Evolutionary conservation across 805 yeast species (phyloP).

Genomic region (Candida rishiriensis): DNA sequence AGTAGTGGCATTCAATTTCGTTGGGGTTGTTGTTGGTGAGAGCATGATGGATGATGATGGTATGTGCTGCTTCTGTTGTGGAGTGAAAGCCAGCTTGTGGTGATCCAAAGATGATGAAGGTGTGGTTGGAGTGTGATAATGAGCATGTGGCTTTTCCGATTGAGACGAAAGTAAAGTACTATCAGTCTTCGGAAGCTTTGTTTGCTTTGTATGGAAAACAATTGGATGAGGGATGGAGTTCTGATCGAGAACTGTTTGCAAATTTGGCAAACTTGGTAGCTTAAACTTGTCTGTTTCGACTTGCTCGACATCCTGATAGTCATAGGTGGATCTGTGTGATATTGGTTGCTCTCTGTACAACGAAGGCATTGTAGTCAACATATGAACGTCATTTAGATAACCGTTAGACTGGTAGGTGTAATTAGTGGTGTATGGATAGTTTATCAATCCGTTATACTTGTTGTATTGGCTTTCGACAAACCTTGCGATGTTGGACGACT

Average conservation of each 20-base stretch:
- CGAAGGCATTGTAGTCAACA: constrained; percentile 45
- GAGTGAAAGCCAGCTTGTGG: no score
- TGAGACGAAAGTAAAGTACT: background rate
- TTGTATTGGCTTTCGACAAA: constrained; percentile 23
- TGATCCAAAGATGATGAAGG: no score
- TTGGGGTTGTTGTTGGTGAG: constrained; percentile 1
- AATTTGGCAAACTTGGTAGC: constrained; percentile 18
- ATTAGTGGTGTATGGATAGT: constrained; percentile 51
- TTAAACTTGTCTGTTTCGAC: constrained; percentile 9
- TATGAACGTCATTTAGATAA: constrained; percentile 44
- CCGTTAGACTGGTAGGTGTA: constrained; percentile 47
- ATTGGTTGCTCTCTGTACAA: constrained; percentile 37
- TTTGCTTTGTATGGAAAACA: background rate
- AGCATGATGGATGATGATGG: background rate
- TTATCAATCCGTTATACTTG: constrained; percentile 26
- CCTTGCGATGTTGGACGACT: constrained; percentile 17
- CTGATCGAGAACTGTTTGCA: constrained; percentile 10
- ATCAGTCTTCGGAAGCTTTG: background rate
- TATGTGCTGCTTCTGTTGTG: background rate
- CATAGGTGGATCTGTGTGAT: constrained; percentile 9
- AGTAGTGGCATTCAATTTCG: constrained; percentile 9
- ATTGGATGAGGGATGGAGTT: constrained; percentile 13
- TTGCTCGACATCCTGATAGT: constrained; percentile 7
- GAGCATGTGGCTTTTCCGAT: no score
- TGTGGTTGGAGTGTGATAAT: no score